These are phyloP conservation scores for Nakazawaea ernobii DNA, from an alignment of 805 yeast species.

Conservation along the genomic window DNA sequence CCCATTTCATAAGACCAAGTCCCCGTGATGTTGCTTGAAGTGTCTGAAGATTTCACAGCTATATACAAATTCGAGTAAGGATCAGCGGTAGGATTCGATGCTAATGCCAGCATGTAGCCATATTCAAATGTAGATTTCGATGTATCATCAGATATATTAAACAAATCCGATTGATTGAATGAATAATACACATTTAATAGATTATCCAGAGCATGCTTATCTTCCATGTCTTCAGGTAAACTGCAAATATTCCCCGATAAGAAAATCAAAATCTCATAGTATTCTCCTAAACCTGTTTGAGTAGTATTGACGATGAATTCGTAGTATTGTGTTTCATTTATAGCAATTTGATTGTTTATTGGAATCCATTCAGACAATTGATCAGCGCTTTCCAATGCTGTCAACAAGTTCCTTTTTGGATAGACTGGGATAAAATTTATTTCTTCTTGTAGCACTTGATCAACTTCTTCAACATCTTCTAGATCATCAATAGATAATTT, in stretches of 20 bases:
- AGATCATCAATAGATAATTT: background rate
- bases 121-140: conserved; percentile 17
- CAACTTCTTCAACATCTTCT: background rate
- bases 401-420: conserved; percentile 5
- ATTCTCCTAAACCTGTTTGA: conserved; percentile 35
- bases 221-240: conserved; percentile 17
- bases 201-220: conserved; percentile 9
- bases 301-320: conserved; percentile 39
- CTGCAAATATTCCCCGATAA: conserved; percentile 46
- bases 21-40: conserved; percentile 14
- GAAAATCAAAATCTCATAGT: conserved; percentile 42
- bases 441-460: background rate
- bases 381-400: conserved; percentile 7
- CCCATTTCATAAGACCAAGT: conserved; percentile 64
- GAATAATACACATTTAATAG: conserved; percentile 23
- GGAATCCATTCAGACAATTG: conserved; percentile 19
- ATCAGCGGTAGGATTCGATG: conserved; percentile 12
- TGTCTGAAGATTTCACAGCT: conserved; percentile 15
- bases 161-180: conserved; percentile 17
- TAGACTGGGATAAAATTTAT: background rate
- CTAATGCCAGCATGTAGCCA: conserved; percentile 22
- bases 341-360: conserved; percentile 21
- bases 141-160: background rate
- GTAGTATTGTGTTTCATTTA: conserved; percentile 34
- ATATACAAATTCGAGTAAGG: conserved; percentile 15